Conservation (phyloP, 768 basidiomycete species). For the Boletus tomentosulus region DNA sequence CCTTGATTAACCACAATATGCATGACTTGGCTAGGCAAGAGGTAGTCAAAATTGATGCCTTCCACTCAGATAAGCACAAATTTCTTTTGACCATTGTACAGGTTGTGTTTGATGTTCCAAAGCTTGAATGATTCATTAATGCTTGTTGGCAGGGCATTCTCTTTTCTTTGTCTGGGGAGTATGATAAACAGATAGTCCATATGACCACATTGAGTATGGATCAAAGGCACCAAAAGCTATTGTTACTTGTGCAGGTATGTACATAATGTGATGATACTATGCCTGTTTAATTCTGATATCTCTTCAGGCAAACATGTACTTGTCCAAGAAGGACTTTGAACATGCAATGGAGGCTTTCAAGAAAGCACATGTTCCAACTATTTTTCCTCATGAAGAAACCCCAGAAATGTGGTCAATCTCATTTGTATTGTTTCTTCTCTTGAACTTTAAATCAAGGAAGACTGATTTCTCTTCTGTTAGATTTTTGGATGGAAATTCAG, state of each 20-base stretch:
- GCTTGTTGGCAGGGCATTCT: slow-evolving; percentile 10
- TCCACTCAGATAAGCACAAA: not conserved
- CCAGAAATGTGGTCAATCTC: slow-evolving; percentile 12
- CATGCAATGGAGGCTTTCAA: slow-evolving; percentile 6
- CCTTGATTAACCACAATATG: slow-evolving; percentile 2
- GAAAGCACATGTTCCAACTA: slow-evolving; percentile 3
- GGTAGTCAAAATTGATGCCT: not conserved
- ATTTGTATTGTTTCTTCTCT: slow-evolving; percentile 8
- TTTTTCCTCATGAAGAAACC: slow-evolving; percentile 12
- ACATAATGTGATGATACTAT: not conserved
- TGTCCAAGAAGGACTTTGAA: slow-evolving; percentile 2
- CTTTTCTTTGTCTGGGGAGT: slow-evolving; percentile 7
- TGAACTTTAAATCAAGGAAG: not conserved
- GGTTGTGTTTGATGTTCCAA: not conserved
- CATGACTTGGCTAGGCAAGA: slow-evolving; percentile 1
- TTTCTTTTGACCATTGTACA: slow-evolving; percentile 9
- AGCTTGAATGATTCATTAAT: not conserved
- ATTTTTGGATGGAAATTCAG: slow-evolving; percentile 22
- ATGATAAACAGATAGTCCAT: not conserved
- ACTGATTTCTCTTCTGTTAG: slow-evolving; percentile 3
- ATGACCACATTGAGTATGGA: not conserved
- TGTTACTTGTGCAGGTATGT: slow-evolving; percentile 14
- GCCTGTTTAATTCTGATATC: not conserved
- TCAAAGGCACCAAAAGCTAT: not conserved
- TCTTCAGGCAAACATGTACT: slow-evolving; percentile 14